Conservation (phyloP, 1,284 basidiomycete species). For the Cryptococcus amylolentus region DNA sequence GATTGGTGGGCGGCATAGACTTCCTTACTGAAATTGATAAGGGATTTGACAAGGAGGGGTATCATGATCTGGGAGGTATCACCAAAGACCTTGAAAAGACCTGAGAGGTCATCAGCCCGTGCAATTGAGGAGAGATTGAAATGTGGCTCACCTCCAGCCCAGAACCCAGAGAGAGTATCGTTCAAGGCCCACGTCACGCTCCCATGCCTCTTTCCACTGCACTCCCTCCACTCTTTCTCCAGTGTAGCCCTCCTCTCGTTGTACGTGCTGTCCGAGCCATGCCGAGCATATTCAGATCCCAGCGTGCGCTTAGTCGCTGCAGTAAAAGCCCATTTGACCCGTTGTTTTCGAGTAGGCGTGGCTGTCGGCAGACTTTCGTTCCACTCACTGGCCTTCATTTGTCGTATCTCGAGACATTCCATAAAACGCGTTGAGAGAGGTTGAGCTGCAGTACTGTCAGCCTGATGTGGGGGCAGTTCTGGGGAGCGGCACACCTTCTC, state of each 20-base stretch:
- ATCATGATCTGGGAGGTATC: conserved; percentile 69
- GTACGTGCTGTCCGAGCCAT: conserved; percentile 13
- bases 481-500: conserved; percentile 56
- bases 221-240: conserved; percentile 36
- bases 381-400: conserved; percentile 35
- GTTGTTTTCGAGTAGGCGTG: conserved; percentile 52
- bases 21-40: conserved; percentile 69
- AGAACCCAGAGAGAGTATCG: conserved; percentile 68
- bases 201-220: conserved; percentile 50
- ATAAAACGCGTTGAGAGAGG: conserved; percentile 72
- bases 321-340: conserved; percentile 54
- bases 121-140: conserved; percentile 27
- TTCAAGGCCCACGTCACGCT: conserved; percentile 67
- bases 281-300: conserved; percentile 11
- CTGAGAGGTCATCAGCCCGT: conserved; percentile 49
- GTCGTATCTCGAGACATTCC: conserved; percentile 25
- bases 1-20: conserved; percentile 59
- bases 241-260: conserved; percentile 14
- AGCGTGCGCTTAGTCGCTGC: conserved; percentile 35
- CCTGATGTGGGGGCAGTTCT: conserved; percentile 64
- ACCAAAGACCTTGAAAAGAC: conserved; percentile 68
- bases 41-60: conserved; percentile 71
- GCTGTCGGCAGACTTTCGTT: conserved; percentile 28
- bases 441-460: conserved; percentile 77
- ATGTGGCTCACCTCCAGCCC: conserved; percentile 59